Base-by-base conservation (phyloP, 805 yeast species). In the Maudiozyma pseudohumilis region DNA sequence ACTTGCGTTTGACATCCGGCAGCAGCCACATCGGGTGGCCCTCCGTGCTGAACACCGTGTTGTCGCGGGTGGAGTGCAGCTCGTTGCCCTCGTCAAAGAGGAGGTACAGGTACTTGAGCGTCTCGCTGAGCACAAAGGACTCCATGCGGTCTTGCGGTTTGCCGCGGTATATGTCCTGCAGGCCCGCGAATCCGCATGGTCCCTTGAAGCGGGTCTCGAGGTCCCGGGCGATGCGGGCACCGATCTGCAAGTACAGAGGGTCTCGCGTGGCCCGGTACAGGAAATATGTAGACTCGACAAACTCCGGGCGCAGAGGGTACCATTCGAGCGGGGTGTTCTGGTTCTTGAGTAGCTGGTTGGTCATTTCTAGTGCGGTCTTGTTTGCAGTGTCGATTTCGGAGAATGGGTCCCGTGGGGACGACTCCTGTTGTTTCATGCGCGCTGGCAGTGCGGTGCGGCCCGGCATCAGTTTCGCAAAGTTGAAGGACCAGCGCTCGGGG, bases 251-350 rank as follows among this genome's bases (percentile, higher is more conserved):
- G 55, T 78, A 87, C 51, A 86, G 68, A 2, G 95, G 95, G 55
- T 88, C 97, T 40, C 65, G 69, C 0, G 96, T 88, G 2, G 95
- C 94, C 29, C 81, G 64, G 52, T 80, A 87, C 12, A 88, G 61
- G 52, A 80, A 78, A 56, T 86, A 88, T 0, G 94, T 85, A 0
- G 94, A 82, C 55, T 88, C 97, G 30, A 85, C 70, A 47, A 87
- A 85, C 54, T 88, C 97, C 0, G 97, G 97, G 38, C 97, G 65
- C 31, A 88, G 64, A 2, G 96, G 95, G 51, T 85, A 88, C 96
- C 96, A 88, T 53, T 84, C 94, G 24, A 86, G 60, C 0, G 73
- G 55, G 3, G 46, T 27, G 3, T 29, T 32, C 3, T 33, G 25
- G n/a, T n/a, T 12, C n/a, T 24, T 30, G 18, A 29, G 32, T 6